These are phyloP conservation scores for Fraxinus platypoda DNA, from an alignment of 305 asterid genomes.

Conservation along the genomic window DNA sequence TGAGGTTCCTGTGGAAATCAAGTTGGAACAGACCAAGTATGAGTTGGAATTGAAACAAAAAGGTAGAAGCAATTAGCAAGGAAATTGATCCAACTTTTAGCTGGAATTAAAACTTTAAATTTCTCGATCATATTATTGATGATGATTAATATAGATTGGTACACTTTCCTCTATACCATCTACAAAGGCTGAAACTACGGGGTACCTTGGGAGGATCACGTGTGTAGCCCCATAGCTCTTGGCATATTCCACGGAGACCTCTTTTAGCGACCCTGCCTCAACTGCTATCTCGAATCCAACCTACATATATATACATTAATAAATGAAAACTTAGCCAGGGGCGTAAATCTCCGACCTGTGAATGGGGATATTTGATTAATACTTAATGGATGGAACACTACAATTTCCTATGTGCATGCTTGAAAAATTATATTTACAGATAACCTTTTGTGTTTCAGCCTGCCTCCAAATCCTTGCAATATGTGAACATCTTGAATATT, in stretches of 20 bases:
- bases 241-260: conserved; percentile 37
- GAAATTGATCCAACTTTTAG: neutral
- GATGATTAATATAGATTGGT: neutral
- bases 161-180: neutral
- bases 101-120: neutral
- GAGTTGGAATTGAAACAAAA: neutral
- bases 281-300: conserved; percentile 45
- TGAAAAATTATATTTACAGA: neutral
- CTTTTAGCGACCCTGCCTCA: conserved; percentile 46
- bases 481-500: conserved; percentile 26
- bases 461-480: conserved; percentile 27
- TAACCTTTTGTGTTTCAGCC: conserved; percentile 39
- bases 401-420: neutral
- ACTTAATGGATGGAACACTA: neutral
- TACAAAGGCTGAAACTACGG: neutral
- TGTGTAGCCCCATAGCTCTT: conserved; percentile 40
- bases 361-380: neutral
- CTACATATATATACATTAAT: conserved; percentile 21
- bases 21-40: conserved; percentile 10
- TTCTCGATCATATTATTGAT: neutral
- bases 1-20: conserved; percentile 36
- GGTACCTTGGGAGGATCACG: conserved; percentile 48
- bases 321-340: neutral
- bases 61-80: neutral
- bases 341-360: neutral